Evolutionary conservation across 2,329 filamentous ascomycete species (phyloP).

Genomic region (Hymenotorrendiella dingleyae): DNA sequence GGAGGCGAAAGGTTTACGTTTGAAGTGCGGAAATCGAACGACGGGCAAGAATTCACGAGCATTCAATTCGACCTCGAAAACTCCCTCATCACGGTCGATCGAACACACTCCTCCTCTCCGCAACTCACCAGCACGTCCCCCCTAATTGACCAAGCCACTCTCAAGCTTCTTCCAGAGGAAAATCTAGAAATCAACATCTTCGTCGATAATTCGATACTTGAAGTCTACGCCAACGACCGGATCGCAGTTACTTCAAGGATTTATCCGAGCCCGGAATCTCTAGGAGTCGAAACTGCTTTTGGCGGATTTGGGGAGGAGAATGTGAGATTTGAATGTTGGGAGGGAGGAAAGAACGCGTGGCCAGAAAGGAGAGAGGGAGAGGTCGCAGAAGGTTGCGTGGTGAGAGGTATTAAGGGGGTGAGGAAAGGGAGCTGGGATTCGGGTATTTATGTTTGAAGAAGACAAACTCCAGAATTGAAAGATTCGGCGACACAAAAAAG

Average conservation of each 20-base stretch:
- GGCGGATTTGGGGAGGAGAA: conserved; percentile 13
- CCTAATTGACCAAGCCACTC: conserved; percentile 11
- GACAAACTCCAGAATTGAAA: too few relatives aligned
- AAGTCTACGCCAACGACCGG: conserved; percentile 19
- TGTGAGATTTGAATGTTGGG: conserved; percentile 15
- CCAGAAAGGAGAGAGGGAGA: background rate
- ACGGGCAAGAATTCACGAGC: conserved; percentile 12
- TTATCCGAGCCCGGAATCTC: conserved; percentile 16
- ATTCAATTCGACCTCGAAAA: conserved; percentile 15
- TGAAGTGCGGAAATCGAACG: conserved; percentile 12
- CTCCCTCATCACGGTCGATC: conserved; percentile 12
- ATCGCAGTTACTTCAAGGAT: conserved; percentile 18
- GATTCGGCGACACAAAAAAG: too few relatives aligned
- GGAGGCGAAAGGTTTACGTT: conserved; percentile 16
- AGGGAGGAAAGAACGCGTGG: conserved; percentile 13
- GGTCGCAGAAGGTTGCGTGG: too few relatives aligned
- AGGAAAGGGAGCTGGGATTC: too few relatives aligned
- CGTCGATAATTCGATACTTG: conserved; percentile 19
- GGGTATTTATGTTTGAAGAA: too few relatives aligned
- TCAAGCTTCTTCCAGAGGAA: conserved; percentile 13
- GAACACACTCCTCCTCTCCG: conserved; percentile 11
- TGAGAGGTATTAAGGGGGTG: too few relatives aligned
- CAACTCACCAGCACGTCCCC: conserved; percentile 6
- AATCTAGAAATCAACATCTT: conserved; percentile 11
- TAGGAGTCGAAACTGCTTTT: conserved; percentile 14